Percentiles rank a stretch among this genome's conserved stretches.
These are phyloP conservation scores for Collariella sp. DNA, from an alignment of 495 filamentous ascomycete species.

Conservation along the genomic window DNA sequence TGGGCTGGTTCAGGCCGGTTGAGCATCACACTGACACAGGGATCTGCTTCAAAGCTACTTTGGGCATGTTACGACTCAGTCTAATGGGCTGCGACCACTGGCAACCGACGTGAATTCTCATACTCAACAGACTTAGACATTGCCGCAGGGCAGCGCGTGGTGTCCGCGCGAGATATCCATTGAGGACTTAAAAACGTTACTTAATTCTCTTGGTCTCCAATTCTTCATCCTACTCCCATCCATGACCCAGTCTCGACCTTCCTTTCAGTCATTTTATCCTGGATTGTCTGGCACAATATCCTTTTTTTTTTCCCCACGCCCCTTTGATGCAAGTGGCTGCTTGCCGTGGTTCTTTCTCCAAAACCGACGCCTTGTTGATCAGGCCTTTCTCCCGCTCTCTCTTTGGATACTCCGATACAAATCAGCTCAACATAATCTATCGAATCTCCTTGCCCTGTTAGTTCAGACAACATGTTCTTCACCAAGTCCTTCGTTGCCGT, in stretches of 20 bases:
- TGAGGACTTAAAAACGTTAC: slow-evolving; percentile 8
- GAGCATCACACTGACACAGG: background rate
- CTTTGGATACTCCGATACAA: slow-evolving; percentile 7
- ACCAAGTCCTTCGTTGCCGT: slow-evolving; percentile 27
- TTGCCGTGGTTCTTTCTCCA: slow-evolving; percentile 4
- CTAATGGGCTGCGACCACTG: background rate
- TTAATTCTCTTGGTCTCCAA: background rate
- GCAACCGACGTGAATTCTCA: background rate
- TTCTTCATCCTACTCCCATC: slow-evolving; percentile 14
- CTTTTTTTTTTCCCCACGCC: slow-evolving; percentile 10
- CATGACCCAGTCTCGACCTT: slow-evolving; percentile 14
- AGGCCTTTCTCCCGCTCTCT: slow-evolving; percentile 6
- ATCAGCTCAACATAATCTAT: background rate
- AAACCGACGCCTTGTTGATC: slow-evolving; percentile 10
- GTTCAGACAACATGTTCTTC: slow-evolving; percentile 40
- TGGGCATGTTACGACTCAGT: background rate
- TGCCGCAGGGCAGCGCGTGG: background rate
- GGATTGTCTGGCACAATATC: slow-evolving; percentile 15
- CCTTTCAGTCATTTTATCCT: slow-evolving; percentile 2
- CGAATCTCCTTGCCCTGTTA: too few species aligned
- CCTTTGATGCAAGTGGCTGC: too few species aligned
- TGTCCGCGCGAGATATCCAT: too few species aligned
- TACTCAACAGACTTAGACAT: background rate
- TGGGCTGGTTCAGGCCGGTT: too few species aligned
- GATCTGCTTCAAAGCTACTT: too few species aligned